A percentile compares a stretch with the other conserved stretches of the same genome.
Conservation (phyloP, 2,329 filamentous ascomycete species). For the Ustilaginoidea virens region DNA sequence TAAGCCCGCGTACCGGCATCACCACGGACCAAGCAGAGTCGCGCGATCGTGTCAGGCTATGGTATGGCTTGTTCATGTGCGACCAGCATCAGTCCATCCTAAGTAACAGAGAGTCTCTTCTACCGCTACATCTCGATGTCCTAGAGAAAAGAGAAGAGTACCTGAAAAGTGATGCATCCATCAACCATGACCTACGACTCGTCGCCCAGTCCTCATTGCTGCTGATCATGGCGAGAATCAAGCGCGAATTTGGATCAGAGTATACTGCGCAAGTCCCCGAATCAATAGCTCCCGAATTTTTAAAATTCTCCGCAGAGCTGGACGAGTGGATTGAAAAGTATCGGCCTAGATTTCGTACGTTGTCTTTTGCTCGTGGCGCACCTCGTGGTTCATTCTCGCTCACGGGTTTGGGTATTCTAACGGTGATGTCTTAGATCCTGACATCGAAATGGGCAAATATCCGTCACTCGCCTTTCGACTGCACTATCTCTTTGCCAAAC, state of each 20-base stretch:
- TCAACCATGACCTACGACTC: constrained; percentile 1
- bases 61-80: constrained; percentile 20
- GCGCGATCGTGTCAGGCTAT: constrained; percentile 19
- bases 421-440: neutral
- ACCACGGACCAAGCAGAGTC: neutral
- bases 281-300: neutral
- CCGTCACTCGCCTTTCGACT: constrained; percentile 1
- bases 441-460: constrained; percentile 2
- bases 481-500: constrained; percentile 3
- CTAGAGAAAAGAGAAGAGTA: constrained; percentile 1
- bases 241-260: constrained; percentile 1
- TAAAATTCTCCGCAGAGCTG: neutral
- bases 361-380: too few relatives aligned
- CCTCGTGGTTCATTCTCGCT: neutral
- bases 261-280: neutral
- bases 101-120: constrained; percentile 2
- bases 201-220: constrained; percentile 2
- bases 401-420: too few relatives aligned
- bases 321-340: constrained; percentile 1
- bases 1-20: constrained; percentile 6
- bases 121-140: neutral
- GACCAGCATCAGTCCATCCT: constrained; percentile 17
- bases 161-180: neutral
- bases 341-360: neutral
- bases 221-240: constrained; percentile 1